phyloP scores from a whole-genome alignment of 1,284 basidiomycete genomes.

The Stygiomarasmius scandens region DNA sequence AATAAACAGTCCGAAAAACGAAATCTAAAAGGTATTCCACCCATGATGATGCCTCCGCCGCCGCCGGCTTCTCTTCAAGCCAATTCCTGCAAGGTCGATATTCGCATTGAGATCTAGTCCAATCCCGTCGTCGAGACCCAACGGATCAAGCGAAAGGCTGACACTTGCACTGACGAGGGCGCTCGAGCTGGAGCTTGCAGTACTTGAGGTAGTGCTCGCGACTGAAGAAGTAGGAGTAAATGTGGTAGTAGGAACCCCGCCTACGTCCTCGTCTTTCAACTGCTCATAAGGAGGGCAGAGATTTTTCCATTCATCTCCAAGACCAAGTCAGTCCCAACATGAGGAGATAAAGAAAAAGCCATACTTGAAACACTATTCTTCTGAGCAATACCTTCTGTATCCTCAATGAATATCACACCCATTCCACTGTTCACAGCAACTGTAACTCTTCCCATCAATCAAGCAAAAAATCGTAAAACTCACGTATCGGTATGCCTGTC shows the following conservation, averaged over 20 bases:
- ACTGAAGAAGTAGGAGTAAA: too few relatives aligned
- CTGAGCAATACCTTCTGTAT: conserved; percentile 7
- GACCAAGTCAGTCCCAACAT: not conserved
- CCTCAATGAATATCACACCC: conserved; percentile 24
- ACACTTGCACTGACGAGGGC: too few relatives aligned
- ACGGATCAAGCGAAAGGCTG: too few relatives aligned
- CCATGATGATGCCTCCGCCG: too few relatives aligned
- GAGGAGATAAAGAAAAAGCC: not conserved
- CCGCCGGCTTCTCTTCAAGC: too few relatives aligned
- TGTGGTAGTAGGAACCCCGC: not conserved
- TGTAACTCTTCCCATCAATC: not conserved
- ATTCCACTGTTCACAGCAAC: conserved; percentile 15
- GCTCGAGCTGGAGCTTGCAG: too few relatives aligned
- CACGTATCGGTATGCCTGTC: conserved; percentile 30
- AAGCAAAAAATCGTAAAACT: conserved; percentile 10
- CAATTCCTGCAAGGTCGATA: too few relatives aligned
- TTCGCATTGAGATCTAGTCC: too few relatives aligned
- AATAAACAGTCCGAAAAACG: too few relatives aligned
- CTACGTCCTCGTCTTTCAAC: not conserved
- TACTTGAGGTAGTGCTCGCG: too few relatives aligned
- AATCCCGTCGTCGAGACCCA: too few relatives aligned
- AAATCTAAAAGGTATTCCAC: too few relatives aligned
- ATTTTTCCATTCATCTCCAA: conserved; percentile 13
- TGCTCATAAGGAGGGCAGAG: conserved; percentile 17
- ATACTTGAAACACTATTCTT: conserved; percentile 5